Conservation (phyloP, 345 rosid genomes). For the Citrus glauca region DNA sequence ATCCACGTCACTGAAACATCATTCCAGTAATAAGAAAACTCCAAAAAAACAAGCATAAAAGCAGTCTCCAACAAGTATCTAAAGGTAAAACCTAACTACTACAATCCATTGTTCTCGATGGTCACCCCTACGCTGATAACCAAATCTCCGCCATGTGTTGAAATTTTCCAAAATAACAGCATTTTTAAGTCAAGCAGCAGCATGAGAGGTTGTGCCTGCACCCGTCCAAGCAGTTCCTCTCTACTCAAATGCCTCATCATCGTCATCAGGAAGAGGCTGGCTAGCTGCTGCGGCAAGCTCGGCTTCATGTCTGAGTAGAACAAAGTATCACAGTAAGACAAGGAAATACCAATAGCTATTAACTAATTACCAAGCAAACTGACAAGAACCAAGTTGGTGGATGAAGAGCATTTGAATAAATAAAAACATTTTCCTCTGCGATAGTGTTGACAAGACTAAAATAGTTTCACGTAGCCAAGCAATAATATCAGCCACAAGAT, state of each 20-base stretch:
- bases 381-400: neutral
- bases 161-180: neutral
- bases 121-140: conserved; percentile 2
- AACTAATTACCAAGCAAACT: neutral
- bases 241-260: conserved; percentile 69
- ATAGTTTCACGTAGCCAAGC: neutral
- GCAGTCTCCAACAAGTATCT: neutral
- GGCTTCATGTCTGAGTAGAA: conserved; percentile 62
- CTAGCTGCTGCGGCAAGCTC: conserved; percentile 66
- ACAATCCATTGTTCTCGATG: neutral
- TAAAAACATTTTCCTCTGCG: neutral
- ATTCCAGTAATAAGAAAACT: neutral
- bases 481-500: neutral
- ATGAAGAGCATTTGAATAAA: neutral
- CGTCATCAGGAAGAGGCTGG: conserved; percentile 89
- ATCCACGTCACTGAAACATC: neutral
- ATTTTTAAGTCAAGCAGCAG: neutral
- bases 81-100: conserved; percentile 7
- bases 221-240: neutral
- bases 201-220: neutral
- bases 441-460: neutral
- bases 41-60: neutral
- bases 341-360: neutral
- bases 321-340: neutral
- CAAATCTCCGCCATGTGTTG: conserved; percentile 2